Evolutionary conservation across 129 eudicot genomes (phyloP), one percentile per base, ranked within the genome.

Genomic region (Tanacetum coccineum): DNA sequence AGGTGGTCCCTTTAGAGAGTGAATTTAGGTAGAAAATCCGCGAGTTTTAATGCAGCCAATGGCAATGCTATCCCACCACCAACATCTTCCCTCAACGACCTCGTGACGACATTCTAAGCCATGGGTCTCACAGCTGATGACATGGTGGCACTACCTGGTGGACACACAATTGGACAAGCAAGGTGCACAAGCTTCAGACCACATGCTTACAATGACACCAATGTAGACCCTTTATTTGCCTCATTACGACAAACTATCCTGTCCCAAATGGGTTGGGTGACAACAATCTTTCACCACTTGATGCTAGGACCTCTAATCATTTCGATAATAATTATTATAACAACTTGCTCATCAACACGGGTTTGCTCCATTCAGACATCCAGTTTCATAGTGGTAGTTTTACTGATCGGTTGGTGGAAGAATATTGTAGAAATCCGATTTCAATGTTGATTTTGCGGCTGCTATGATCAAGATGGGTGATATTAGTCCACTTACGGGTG

Each of bases 401-500:
- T 22, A 78, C 83, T 0, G 81, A 79, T 57, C 67, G 76, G 1
- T 42, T 74, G 30, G 83, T 78, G 21, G 70, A 70, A 21, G 7
- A 65, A 3, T 83, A 75, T 59, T 60, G 79, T 71, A 72, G 26
- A 13, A 32, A 76, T 45, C 60, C 76, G 5, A 40, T 45, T 83
- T 83, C 49, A 3, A 50, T 0, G 20, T 52, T 0, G 84, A 83
- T 64, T 83, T 83, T 50, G 83, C 63, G 6, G 74, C 79, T 9
- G 92, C 85, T 9, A 85, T 85, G 85, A 60, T 85, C 36, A 82
- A 82, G 70, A 79, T 85, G 87, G 92, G 83, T 3, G 79, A 82
- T 68, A 78, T 85, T 45, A 59, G 64, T 14, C 87, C 85, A 0
- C 85, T 82, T 48, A 79, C 83, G 0, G 91, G 87, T 0, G 57